Percentiles rank a stretch among this genome's conserved stretches.
Evolutionary conservation across 768 basidiomycete species (phyloP).

Genomic region (Tylopilus sp.): DNA sequence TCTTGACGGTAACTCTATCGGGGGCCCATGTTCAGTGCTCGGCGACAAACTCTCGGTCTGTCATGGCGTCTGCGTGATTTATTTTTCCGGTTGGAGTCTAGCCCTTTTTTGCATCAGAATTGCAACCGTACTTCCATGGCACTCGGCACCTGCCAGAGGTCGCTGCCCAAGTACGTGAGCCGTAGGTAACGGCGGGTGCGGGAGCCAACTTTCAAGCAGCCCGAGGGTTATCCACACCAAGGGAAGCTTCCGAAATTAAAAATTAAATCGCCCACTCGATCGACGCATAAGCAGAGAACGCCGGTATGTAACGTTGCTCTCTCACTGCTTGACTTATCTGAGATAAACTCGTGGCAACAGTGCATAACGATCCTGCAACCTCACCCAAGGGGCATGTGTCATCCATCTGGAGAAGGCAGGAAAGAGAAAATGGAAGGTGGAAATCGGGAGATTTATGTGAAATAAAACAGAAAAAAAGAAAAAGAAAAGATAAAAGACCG

Average conservation of each 20-base stretch:
- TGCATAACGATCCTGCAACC: constrained; percentile 25
- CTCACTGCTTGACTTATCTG: constrained; percentile 18
- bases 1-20: constrained; percentile 1
- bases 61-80: constrained; percentile 15
- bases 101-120: not conserved
- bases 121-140: constrained; percentile 1
- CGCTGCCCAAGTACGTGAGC: constrained; percentile 13
- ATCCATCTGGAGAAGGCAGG: constrained; percentile 8
- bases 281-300: constrained; percentile 12
- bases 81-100: not conserved
- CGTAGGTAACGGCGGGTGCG: constrained; percentile 4
- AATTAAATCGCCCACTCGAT: constrained; percentile 26
- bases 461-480: not conserved
- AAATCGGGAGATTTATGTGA: not conserved
- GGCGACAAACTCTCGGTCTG: constrained; percentile 3
- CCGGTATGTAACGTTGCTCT: constrained; percentile 6
- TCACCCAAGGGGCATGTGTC: constrained; percentile 24
- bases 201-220: constrained; percentile 8
- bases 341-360: constrained; percentile 31
- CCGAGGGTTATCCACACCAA: constrained; percentile 7
- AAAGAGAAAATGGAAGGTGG: not conserved
- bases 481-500: constrained; percentile 6
- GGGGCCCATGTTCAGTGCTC: constrained; percentile 3
- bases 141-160: not conserved
- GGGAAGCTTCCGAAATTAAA: constrained; percentile 16